Evolutionary conservation across 2,329 filamentous ascomycete species (phyloP).

Genomic region (Fusarium subtropicale): DNA sequence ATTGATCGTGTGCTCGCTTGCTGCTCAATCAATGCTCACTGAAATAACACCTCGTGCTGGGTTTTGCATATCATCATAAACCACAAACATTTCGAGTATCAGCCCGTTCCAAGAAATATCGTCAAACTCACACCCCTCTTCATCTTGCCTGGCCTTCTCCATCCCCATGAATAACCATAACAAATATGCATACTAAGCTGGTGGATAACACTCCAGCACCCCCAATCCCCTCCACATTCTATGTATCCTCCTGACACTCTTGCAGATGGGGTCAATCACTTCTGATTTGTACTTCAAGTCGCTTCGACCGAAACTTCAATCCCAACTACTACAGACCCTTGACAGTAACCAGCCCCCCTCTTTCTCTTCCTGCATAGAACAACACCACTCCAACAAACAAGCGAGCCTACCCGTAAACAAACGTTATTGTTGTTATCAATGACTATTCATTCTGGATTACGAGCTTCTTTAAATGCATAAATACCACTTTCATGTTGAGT

Average conservation of each 20-base stretch:
- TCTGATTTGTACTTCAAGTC: slow-evolving; percentile 6
- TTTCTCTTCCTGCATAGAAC: not conserved
- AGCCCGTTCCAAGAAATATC: not conserved
- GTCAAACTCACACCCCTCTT: not conserved
- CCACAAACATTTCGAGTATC: not conserved
- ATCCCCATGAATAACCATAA: slow-evolving; percentile 41
- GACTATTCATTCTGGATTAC: not conserved
- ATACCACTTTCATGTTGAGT: not conserved
- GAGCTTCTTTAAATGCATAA: not conserved
- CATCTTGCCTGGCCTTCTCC: slow-evolving; percentile 1
- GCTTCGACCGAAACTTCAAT: not conserved
- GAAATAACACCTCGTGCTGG: not conserved
- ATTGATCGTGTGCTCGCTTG: slow-evolving; percentile 7
- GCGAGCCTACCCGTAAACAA: not conserved
- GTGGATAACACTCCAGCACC: slow-evolving; percentile 19
- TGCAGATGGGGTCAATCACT: slow-evolving; percentile 6
- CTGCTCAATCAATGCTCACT: not conserved
- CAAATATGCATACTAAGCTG: slow-evolving; percentile 35
- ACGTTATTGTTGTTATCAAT: not conserved
- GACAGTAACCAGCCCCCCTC: not conserved
- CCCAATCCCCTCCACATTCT: slow-evolving; percentile 21
- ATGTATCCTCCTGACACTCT: not conserved
- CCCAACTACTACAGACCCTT: not conserved
- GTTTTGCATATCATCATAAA: not conserved
- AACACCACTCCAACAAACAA: not conserved